Conservation (phyloP, 192 early-diverging fungal species). For the Helicostylum pulchrum region DNA sequence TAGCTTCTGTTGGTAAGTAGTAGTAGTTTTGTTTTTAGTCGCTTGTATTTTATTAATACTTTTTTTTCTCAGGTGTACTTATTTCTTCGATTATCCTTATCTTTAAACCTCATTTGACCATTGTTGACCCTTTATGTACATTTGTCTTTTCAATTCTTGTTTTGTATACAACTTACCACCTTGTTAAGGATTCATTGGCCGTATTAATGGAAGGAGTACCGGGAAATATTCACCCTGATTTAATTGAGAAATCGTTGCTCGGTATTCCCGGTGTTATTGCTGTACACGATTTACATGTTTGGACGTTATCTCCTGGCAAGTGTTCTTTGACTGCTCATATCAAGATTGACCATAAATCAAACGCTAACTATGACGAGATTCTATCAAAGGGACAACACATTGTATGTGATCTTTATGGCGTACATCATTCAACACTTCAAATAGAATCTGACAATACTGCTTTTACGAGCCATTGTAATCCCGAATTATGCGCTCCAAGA, state of each 20-base stretch:
- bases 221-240: constrained; percentile 45
- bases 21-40: too few species aligned
- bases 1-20: constrained; percentile 60
- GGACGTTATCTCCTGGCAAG: constrained; percentile 55
- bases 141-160: constrained; percentile 79
- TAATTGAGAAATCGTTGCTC: constrained; percentile 38
- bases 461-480: constrained; percentile 48
- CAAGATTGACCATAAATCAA: constrained; percentile 29
- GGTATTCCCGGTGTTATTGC: constrained; percentile 44
- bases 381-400: constrained; percentile 46
- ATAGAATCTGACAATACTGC: constrained; percentile 39
- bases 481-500: constrained; percentile 37
- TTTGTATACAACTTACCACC: constrained; percentile 61
- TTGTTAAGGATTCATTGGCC: constrained; percentile 60
- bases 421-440: constrained; percentile 57
- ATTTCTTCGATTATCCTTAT: constrained; percentile 69
- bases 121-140: constrained; percentile 79
- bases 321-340: constrained; percentile 36
- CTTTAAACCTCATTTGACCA: constrained; percentile 52
- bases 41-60: not conserved
- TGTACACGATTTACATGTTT: constrained; percentile 57
- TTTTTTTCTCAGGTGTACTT: constrained; percentile 50
- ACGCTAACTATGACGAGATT: constrained; percentile 44
- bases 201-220: constrained; percentile 78
- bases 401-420: constrained; percentile 47